These are phyloP conservation scores for Rhododendron kiyosumense DNA, from an alignment of 148 eudicot species.

Conservation along the genomic window DNA sequence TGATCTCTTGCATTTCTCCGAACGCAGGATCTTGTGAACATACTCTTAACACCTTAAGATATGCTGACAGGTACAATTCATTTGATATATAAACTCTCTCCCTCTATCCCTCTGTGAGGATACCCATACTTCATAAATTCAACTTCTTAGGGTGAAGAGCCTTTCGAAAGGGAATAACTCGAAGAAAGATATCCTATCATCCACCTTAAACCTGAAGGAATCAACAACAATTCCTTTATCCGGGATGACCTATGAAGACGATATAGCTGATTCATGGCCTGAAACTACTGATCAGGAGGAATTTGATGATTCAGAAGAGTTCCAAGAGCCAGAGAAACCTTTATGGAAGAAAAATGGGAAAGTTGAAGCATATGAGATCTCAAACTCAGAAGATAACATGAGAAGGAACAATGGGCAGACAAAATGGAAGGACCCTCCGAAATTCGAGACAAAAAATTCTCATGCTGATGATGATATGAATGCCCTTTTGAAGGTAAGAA, in stretches of 20 bases:
- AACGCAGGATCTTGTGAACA: slow-evolving; percentile 95
- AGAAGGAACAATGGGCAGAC: slow-evolving; percentile 47
- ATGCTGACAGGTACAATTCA: slow-evolving; percentile 77
- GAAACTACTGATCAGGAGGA: slow-evolving; percentile 61
- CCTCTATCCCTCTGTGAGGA: not conserved
- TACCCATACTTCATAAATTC: not conserved
- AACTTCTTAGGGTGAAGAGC: slow-evolving; percentile 72
- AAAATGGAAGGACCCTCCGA: not conserved
- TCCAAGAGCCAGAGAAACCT: slow-evolving; percentile 62
- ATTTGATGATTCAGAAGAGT: slow-evolving; percentile 60
- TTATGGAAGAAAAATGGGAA: slow-evolving; percentile 56
- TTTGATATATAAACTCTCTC: not conserved
- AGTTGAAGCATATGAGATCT: slow-evolving; percentile 36
- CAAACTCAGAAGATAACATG: slow-evolving; percentile 47
- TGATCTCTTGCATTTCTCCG: slow-evolving; percentile 99
- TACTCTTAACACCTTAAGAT: slow-evolving; percentile 92
- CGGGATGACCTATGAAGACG: slow-evolving; percentile 50
- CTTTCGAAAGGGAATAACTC: slow-evolving; percentile 83
- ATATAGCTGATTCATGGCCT: slow-evolving; percentile 52
- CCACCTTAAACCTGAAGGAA: slow-evolving; percentile 63
- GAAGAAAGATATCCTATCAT: slow-evolving; percentile 57
- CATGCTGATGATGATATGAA: not conserved
- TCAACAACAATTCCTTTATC: slow-evolving; percentile 58
- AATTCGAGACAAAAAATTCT: not conserved
- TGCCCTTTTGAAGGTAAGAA: not conserved